These are phyloP conservation scores for Citrullus amarus DNA, from an alignment of 306 rosid genomes.

Conservation along the genomic window DNA sequence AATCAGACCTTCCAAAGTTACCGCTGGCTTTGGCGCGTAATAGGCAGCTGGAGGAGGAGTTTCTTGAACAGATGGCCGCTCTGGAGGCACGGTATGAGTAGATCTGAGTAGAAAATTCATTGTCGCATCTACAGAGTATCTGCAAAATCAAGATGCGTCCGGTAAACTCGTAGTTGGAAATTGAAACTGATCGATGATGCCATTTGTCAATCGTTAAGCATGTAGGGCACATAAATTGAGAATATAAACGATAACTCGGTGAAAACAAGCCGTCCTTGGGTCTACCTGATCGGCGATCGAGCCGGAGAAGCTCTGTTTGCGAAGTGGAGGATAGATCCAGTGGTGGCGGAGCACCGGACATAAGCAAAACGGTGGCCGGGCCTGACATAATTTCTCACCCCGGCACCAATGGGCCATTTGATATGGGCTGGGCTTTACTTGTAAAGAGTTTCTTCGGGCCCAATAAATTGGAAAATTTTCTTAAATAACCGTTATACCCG, in stretches of 20 bases:
- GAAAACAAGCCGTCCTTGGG: background rate
- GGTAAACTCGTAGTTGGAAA: background rate
- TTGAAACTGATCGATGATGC: background rate
- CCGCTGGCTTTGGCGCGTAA: constrained; percentile 33
- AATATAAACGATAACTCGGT: background rate
- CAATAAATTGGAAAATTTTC: background rate
- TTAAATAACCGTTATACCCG: background rate
- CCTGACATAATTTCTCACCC: background rate
- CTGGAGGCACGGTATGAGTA: constrained; percentile 29
- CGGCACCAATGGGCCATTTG: background rate
- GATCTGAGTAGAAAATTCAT: constrained; percentile 81
- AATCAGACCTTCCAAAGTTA: constrained; percentile 36
- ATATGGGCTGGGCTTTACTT: background rate
- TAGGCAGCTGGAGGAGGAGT: constrained; percentile 24
- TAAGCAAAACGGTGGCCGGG: background rate
- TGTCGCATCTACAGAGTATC: constrained; percentile 12
- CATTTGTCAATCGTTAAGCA: background rate
- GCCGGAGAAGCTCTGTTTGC: background rate
- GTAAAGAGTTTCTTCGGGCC: background rate
- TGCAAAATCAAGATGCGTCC: constrained; percentile 16
- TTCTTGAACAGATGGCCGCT: constrained; percentile 28
- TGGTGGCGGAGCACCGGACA: constrained; percentile 12
- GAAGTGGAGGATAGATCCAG: background rate
- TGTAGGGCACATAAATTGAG: background rate
- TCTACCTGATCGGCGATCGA: constrained; percentile 8